Base-by-base conservation (phyloP, 805 yeast genomes). In the Babjeviella inositovora region DNA sequence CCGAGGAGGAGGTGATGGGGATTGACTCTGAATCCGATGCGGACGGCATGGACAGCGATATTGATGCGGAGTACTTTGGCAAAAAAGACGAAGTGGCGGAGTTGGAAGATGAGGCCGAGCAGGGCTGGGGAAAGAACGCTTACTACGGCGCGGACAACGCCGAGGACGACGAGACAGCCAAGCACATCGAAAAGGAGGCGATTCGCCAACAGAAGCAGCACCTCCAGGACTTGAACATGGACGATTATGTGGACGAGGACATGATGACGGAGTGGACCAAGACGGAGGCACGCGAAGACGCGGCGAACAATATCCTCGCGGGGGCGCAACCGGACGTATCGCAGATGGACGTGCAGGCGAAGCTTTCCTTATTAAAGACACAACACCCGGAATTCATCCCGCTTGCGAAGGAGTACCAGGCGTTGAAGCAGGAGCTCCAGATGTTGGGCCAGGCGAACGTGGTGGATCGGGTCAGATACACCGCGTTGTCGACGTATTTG, bases 381-480 rank as follows among this genome's bases (percentile, higher is more conserved):
- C 54, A 68, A 26, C 76, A 74, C 37, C 97, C 98, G 1, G 97
- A 87, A 47, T 77, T 79, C 32, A 43, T 70, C 13, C 93, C 94
- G 2, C 51, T 87, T 18, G 45, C 77, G 5, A 62, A 65, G 29
- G 96, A 87, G 37, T 45, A 61, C 22, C 34, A 53, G 8, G 30
- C 41, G 4, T 41, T 70, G 31, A 51, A 57, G 11, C 56, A 62
- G 4, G 32, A 45, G 4, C 43, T 71, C 20, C 52, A 47, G 4
- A 48, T 41, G 7, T 40, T 71, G 18, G 28, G 34, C 5, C 37
- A 40, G 13, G 25, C 29, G 4, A 35, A 47, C 25, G 61, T 57
- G 25, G 45, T 65, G 3, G 27, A 33, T 0, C 47, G 52, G 15
- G 55, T 76, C 13, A 74, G 84, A 38, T 53, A 48, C 29, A 57